Evolutionary conservation across 1,139 yeast species (phyloP), one percentile per base, ranked within the genome.

Genomic region (Hansenula anomala): DNA sequence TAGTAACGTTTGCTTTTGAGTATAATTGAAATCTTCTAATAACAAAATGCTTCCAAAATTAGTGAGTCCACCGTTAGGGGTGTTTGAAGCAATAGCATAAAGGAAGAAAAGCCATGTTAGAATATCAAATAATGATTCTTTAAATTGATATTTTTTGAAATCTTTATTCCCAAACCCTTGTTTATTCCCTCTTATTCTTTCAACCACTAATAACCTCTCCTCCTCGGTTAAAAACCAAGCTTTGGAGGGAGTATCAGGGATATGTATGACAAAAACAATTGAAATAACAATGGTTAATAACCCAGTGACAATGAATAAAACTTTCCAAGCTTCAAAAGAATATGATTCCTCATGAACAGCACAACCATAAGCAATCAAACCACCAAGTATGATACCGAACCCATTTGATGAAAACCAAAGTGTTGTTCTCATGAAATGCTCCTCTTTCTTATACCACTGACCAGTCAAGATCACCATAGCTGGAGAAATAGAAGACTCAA

Each of bases 121-220:
- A 27, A 59, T 47, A 40, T 69, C 74, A 9, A 38, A 42, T 23
- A 68, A 44, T 1, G 70, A 69, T 48, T 69, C 74, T 46, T 54
- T 56, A 32, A 78, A 63, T 52, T 80, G 87, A 37, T 71, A 57
- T 55, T 54, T 59, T 47, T 80, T 78, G 58, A 75, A 73, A 36
- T 67, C 63, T 41, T 61, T 66, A 51, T 71, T 73, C 35, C 82
- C 82, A 46, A 74, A 73, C 17, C 84, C 84, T 52, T 66, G 69
- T 40, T 67, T 63, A 48, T 68, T 68, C 9, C 47, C 51, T 39
- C 66, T 58, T 61, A 78, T 73, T 41, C 75, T 64, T 36, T 74
- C 71, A 28, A 75, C 66, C 13, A 71, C 71, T 56, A 73, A 59
- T 41, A 67, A 50, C 57, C 69, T 73, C 45, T 79, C 85, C 30